Evolutionary conservation across 2,329 filamentous ascomycete species (phyloP), one percentile per base, ranked within the genome.

Genomic region (Monosporascus sp.): DNA sequence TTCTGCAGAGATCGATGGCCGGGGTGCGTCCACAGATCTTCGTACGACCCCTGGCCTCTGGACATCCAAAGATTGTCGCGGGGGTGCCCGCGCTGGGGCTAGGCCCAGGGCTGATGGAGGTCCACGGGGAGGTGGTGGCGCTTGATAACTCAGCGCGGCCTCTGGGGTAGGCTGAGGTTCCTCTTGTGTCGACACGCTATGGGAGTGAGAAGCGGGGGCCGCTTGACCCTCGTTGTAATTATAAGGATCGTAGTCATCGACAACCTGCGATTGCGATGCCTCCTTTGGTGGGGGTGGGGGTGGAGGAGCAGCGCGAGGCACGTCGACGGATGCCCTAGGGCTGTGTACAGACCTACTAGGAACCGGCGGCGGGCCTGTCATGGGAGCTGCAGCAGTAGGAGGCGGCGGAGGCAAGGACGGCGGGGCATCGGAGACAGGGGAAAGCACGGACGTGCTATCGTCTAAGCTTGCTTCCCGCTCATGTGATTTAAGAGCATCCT

Each of bases 401-500:
- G 84, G 70, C 1, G 84, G 85, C 46, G 86, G 85, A 41, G 79
- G 77, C 24, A 74, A 55, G 18, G 67, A 70, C 7, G 77, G 73
- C 7, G 78, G 73, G 45, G 67, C 70, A 45, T 78, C 78, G 5
- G 69, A 62, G 1, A 66, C 62, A 3, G 81, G 82, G 6, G 83
- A 85, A 55, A 79, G 77, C n/a, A 85, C 73, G 3, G 81, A 81
- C 41, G 77, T 81, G 40, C 79, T 84, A 53, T 88, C 85, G 57
- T 95, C 91, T 51, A 88, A 67, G 66, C 89, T 95, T 7, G 87
- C 83, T 46, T 93, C 89, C 51, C 87, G 82, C 7, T 80, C 82
- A 69, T 96, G 91, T 8, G 89, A 76, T 69, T 93, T 96, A 56
- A 97, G 72, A 1, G 93, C 92, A 72, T 96, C 93, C 71, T 96